These are phyloP conservation scores for Citrus sinensis DNA, from an alignment of 345 rosid species.

Conservation along the genomic window DVS_A1.0 CM039161.1:5032001-5032500, in stretches of 20 bases:
- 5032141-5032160: constrained; percentile 33
- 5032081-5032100: background rate
- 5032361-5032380: background rate
- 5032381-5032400: background rate
- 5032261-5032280: constrained; percentile 47
- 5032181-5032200: constrained; percentile 26
- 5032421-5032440: background rate
- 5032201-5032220: too few relatives aligned
- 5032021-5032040: too few relatives aligned
- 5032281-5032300: constrained; percentile 21
- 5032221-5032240: background rate
- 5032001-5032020: too few relatives aligned
- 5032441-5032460: too few relatives aligned
- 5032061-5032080: background rate
- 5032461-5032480: too few relatives aligned
- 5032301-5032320: background rate
- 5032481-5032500: constrained; percentile 2
- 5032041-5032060: background rate
- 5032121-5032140: background rate
- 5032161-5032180: constrained; percentile 72
- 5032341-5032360: background rate
- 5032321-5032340: constrained; percentile 26
- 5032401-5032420: background rate
- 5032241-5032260: constrained; percentile 31
- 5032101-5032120: constrained; percentile 2